phyloP scores from a whole-genome alignment of 768 basidiomycete species.

The Naganishia kalamii region DNA sequence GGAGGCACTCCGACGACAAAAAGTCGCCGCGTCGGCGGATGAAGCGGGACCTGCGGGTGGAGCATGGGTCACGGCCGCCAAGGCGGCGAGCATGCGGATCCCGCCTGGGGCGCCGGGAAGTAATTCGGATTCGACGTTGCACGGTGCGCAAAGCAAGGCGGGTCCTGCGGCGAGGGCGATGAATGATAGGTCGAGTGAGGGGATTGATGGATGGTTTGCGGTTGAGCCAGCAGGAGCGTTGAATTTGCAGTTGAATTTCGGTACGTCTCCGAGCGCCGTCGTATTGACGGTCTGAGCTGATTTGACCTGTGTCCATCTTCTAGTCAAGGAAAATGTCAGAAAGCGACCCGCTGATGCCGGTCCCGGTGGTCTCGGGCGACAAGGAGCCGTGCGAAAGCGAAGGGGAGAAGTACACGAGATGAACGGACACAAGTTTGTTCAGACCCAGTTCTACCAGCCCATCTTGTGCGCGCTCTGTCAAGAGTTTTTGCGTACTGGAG shows the following conservation, averaged over 20 bases:
- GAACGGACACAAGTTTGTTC: constrained; percentile 98
- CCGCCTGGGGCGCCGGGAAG: constrained; percentile 36
- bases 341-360: constrained; percentile 83
- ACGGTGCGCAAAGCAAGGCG: constrained; percentile 47
- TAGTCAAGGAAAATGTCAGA: constrained; percentile 89
- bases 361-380: constrained; percentile 85
- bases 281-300: neutral
- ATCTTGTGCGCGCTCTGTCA: constrained; percentile 97
- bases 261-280: constrained; percentile 52
- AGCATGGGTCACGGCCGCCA: constrained; percentile 66
- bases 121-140: constrained; percentile 23
- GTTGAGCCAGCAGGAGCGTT: constrained; percentile 97
- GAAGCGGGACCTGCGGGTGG: constrained; percentile 50
- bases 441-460: constrained; percentile 94
- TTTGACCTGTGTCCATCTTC: neutral
- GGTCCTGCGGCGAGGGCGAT: constrained; percentile 16
- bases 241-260: constrained; percentile 78
- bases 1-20: constrained; percentile 85
- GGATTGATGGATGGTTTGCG: constrained; percentile 93
- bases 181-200: constrained; percentile 44
- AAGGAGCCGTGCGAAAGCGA: constrained; percentile 94
- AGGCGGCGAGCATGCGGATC: constrained; percentile 67
- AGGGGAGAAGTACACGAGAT: constrained; percentile 98
- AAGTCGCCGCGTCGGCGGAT: constrained; percentile 80
- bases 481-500: constrained; percentile 92